These are phyloP conservation scores for Rosa hybrid DNA, from an alignment of 331 rosid species.

Conservation along the genomic window DNA sequence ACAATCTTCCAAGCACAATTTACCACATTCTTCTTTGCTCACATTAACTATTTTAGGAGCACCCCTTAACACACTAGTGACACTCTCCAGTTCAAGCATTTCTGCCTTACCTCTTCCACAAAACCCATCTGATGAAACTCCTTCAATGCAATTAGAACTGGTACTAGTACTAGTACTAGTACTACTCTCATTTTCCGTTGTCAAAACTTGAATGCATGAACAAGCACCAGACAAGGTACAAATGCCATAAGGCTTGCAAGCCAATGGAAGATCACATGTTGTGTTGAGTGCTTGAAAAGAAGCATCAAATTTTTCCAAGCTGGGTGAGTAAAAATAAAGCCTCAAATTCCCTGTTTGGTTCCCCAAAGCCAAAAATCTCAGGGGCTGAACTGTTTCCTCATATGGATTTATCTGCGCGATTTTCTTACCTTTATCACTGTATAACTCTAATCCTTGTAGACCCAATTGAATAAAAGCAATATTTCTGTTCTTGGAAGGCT, in stretches of 20 bases:
- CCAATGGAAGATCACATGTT: constrained; percentile 83
- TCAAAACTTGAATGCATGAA: constrained; percentile 51
- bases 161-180: not conserved
- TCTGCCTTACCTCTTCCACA: constrained; percentile 46
- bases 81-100: constrained; percentile 62
- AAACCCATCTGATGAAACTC: constrained; percentile 29
- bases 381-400: constrained; percentile 29
- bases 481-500: constrained; percentile 65
- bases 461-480: constrained; percentile 59
- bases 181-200: constrained; percentile 24
- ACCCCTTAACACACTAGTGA: constrained; percentile 53
- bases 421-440: constrained; percentile 57
- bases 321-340: constrained; percentile 62
- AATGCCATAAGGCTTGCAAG: constrained; percentile 78
- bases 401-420: constrained; percentile 65
- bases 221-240: constrained; percentile 79
- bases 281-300: constrained; percentile 74
- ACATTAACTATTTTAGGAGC: constrained; percentile 38
- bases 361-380: constrained; percentile 69
- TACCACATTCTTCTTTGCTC: constrained; percentile 56
- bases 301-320: constrained; percentile 57
- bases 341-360: constrained; percentile 81
- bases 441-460: constrained; percentile 53
- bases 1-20: constrained; percentile 69
- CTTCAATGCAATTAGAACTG: constrained; percentile 39